Conservation (phyloP, 768 basidiomycete species). For the Holtermanniella nyarrowii region DNA sequence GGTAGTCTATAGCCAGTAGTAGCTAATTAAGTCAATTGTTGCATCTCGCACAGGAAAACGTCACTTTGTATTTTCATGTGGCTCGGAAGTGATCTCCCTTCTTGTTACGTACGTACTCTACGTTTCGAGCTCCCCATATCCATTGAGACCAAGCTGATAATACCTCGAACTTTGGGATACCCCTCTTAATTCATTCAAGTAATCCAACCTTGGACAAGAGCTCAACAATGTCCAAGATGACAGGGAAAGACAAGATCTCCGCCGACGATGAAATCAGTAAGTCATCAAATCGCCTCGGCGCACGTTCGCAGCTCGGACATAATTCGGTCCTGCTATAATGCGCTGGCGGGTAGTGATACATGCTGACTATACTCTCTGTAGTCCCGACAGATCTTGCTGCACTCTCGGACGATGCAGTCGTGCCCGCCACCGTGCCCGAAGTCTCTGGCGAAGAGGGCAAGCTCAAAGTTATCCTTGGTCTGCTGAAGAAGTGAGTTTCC, state of each 20-base stretch:
- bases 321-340: too few relatives aligned
- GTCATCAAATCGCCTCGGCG: too few relatives aligned
- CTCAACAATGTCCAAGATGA: neutral
- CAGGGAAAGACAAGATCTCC: neutral
- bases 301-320: neutral
- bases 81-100: too few relatives aligned
- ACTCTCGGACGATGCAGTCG: conserved; percentile 32
- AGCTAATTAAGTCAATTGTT: too few relatives aligned
- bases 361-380: too few relatives aligned
- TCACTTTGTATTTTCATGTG: neutral
- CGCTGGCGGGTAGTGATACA: too few relatives aligned
- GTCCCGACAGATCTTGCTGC: neutral
- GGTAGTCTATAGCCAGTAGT: too few relatives aligned
- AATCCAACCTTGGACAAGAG: neutral
- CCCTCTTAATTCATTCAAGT: neutral
- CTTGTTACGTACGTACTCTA: too few relatives aligned
- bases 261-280: neutral
- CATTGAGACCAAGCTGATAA: too few relatives aligned
- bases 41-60: too few relatives aligned
- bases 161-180: too few relatives aligned
- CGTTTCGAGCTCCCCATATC: too few relatives aligned
- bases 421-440: conserved; percentile 35
- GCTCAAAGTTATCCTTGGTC: conserved; percentile 83
- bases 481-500: conserved; percentile 65
- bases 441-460: conserved; percentile 66